Evolutionary conservation across 2,329 filamentous ascomycete species (phyloP).

Genomic region (Alternaria triticimaculans): DNA sequence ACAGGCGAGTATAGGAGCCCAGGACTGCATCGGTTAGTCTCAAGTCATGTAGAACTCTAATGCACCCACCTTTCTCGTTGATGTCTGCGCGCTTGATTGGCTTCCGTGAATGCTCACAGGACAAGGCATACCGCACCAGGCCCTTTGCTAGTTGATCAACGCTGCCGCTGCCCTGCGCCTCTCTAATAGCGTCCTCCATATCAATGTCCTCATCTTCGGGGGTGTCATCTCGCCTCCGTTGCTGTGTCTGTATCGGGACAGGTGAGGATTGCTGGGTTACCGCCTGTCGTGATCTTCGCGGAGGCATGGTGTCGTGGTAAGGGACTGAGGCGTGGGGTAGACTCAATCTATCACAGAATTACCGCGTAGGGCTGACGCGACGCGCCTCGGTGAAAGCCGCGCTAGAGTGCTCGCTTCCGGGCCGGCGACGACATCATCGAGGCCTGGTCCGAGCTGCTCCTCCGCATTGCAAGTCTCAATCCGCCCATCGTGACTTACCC

Average conservation of each 20-base stretch:
- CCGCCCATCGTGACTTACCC: neutral
- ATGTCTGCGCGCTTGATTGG: slow-evolving; percentile 66
- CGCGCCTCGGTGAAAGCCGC: slow-evolving; percentile 17
- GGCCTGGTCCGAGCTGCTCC: slow-evolving; percentile 15
- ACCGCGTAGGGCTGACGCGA: slow-evolving; percentile 23
- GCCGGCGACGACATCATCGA: slow-evolving; percentile 24
- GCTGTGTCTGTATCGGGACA: slow-evolving; percentile 27
- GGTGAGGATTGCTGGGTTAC: slow-evolving; percentile 20
- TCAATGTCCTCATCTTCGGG: slow-evolving; percentile 31
- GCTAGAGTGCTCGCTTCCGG: slow-evolving; percentile 1
- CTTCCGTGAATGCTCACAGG: slow-evolving; percentile 65
- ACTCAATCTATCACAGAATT: neutral
- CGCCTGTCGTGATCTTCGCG: slow-evolving; percentile 1
- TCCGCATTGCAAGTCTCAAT: slow-evolving; percentile 9
- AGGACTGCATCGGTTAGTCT: slow-evolving; percentile 62
- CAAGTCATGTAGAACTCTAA: no score
- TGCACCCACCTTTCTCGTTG: slow-evolving; percentile 55
- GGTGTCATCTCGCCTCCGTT: slow-evolving; percentile 22
- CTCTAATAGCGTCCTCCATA: slow-evolving; percentile 16
- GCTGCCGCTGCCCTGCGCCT: slow-evolving; percentile 32
- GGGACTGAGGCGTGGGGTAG: neutral
- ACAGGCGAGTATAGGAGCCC: slow-evolving; percentile 70
- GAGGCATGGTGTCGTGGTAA: slow-evolving; percentile 14
- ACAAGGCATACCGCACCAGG: slow-evolving; percentile 66
- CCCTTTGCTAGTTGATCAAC: slow-evolving; percentile 63